Conservation (phyloP, 495 filamentous ascomycete species). For the Clohesyomyces aquaticus region DNA sequence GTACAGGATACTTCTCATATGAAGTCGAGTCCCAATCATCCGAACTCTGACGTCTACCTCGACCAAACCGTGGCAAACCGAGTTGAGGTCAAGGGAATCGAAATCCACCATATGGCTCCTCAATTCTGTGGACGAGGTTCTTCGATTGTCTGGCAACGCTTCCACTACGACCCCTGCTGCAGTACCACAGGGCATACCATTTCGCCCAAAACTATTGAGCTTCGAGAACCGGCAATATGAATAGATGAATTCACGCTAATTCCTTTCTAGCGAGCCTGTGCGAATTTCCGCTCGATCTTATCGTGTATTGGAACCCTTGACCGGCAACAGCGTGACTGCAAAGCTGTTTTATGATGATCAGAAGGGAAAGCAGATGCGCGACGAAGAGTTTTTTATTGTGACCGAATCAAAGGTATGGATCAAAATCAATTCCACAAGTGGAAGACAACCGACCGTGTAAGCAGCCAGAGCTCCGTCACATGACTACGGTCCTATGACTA, state of each 20-base stretch:
- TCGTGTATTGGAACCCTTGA: constrained; percentile 14
- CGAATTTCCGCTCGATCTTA: not conserved
- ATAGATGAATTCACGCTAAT: not conserved
- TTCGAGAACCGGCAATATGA: not conserved
- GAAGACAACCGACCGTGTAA: no score
- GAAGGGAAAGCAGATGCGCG: not conserved
- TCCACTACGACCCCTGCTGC: no score
- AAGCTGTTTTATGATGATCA: constrained; percentile 9
- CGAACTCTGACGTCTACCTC: not conserved
- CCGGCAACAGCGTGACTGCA: constrained; percentile 1
- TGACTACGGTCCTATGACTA: no score
- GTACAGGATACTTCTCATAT: constrained; percentile 3
- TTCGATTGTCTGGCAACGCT: no score
- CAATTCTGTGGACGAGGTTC: not conserved
- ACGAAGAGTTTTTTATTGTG: constrained; percentile 1
- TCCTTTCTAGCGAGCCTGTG: not conserved
- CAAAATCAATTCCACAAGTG: no score
- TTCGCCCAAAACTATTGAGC: not conserved
- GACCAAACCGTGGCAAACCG: constrained; percentile 1
- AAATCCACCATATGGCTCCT: constrained; percentile 13
- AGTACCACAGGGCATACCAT: not conserved
- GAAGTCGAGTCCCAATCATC: not conserved
- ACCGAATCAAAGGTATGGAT: not conserved
- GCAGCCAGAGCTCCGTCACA: no score
- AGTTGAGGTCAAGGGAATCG: not conserved